phyloP scores from a whole-genome alignment of 2,329 filamentous ascomycete species.

The Exophiala alcalophila region DNA sequence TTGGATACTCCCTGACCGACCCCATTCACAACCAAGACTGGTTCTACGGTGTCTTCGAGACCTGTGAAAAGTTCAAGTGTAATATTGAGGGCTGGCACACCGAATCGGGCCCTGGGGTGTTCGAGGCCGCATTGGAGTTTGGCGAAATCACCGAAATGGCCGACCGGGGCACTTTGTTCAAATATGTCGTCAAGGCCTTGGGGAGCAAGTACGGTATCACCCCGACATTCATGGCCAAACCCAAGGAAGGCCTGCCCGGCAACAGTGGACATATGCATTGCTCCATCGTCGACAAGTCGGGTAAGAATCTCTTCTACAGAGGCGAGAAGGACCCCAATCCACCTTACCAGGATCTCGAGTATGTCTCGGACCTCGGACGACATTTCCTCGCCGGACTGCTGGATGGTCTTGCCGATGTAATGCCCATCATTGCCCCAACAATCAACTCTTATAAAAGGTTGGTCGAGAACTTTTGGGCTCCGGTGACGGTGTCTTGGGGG shows the following conservation, averaged over 20 bases:
- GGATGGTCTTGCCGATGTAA: slow-evolving; percentile 85
- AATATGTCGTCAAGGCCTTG: slow-evolving; percentile 88
- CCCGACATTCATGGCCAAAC: slow-evolving; percentile 98
- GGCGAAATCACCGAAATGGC: slow-evolving; percentile 86
- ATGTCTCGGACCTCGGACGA: slow-evolving; percentile 82
- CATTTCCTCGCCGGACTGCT: slow-evolving; percentile 91
- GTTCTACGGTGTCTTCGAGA: slow-evolving; percentile 82
- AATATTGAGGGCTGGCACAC: slow-evolving; percentile 94
- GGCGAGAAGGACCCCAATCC: slow-evolving; percentile 68
- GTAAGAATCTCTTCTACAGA: slow-evolving; percentile 79
- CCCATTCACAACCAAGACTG: slow-evolving; percentile 89
- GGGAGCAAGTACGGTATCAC: slow-evolving; percentile 86
- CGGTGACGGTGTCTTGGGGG: slow-evolving; percentile 96
- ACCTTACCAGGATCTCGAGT: slow-evolving; percentile 69
- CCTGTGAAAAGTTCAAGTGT: slow-evolving; percentile 73
- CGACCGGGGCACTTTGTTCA: slow-evolving; percentile 88
- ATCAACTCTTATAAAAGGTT: slow-evolving; percentile 98
- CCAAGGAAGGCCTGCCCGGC: slow-evolving; percentile 81
- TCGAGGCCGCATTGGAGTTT: slow-evolving; percentile 89
- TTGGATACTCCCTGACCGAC: slow-evolving; percentile 85
- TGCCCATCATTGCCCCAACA: slow-evolving; percentile 91
- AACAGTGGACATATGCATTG: slow-evolving; percentile 97
- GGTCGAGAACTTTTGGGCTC: slow-evolving; percentile 99
- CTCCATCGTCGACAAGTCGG: slow-evolving; percentile 75
- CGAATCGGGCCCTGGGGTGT: slow-evolving; percentile 89